Evolutionary conservation across 176 grass and related monocot genomes (phyloP), one percentile per base, ranked within the genome.

Genomic region (Phoenix dactylifera): DNA sequence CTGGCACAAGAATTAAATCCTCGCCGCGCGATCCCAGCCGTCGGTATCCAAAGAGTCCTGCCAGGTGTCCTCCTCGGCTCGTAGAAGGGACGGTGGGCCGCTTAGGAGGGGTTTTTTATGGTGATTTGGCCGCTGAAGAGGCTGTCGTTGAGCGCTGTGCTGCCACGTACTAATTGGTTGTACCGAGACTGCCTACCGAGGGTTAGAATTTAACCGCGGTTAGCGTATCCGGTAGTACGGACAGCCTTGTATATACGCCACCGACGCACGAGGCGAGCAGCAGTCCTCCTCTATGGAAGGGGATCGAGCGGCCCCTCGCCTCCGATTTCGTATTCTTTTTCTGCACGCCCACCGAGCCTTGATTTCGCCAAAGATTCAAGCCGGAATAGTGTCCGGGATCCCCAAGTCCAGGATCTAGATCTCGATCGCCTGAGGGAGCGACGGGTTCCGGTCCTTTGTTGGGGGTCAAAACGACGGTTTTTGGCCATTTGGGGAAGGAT

Each of bases 241-340:
- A 61, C 52, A 18, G 18, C 53, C 63, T 67, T 22, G 9, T 57
- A 76, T 50, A 71, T 35, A 56, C 58, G 52, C 62, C 68, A 79
- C 69, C 76, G 75, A 71, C 67, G 75, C 58, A 58, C 18, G 57
- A 20, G 63, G 53, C 28, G 60, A 51, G 28, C 35, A 12, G 5
- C 35, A 12, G 35, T 9, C 1, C 35, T 44, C 9, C 7, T 14
- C 7, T 14, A 2, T 44, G 35, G 35, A 44, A 44, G 35, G 35
- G 35, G 35, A 39, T 39, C 32, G 32, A 39, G 6, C 32, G 32
- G 32, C 32, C 32, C 29, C 7, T 39, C 7, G 32, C 32, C 32
- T 7, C 32, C 7, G 26, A 12, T 14, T 44, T 12, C 35, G 10
- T 44, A 1, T 3, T 44, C 1, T 44, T 12, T 44, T 44, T 44